phyloP scores from a whole-genome alignment of 768 basidiomycete species.

The Russula foetens region DNA sequence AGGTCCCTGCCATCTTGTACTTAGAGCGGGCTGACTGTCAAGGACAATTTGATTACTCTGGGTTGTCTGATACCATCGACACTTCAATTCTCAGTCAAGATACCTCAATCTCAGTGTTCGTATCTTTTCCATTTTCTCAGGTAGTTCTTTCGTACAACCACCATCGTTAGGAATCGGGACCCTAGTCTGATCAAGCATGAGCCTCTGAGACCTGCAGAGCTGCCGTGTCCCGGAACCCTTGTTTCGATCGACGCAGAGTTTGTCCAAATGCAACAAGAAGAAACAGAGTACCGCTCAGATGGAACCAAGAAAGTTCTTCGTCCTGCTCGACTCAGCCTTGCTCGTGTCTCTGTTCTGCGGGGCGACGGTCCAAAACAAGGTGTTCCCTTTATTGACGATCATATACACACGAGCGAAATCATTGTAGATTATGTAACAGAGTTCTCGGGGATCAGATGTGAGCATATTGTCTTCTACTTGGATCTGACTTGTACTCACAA shows the following conservation, averaged over 20 bases:
- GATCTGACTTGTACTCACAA: slow-evolving; percentile 5
- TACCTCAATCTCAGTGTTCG: slow-evolving; percentile 81
- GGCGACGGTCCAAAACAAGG: slow-evolving; percentile 77
- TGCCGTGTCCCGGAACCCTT: slow-evolving; percentile 78
- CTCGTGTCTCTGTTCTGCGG: slow-evolving; percentile 89
- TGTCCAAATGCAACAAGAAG: slow-evolving; percentile 97
- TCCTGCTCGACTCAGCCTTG: slow-evolving; percentile 85
- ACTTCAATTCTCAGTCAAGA: slow-evolving; percentile 72
- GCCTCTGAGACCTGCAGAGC: slow-evolving; percentile 58
- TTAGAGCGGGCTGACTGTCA: slow-evolving; percentile 65
- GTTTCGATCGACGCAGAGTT: slow-evolving; percentile 98
- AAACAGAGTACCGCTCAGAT: slow-evolving; percentile 90
- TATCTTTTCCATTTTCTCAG: background rate
- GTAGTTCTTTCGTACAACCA: background rate
- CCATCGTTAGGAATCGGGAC: slow-evolving; percentile 60
- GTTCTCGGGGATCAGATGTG: slow-evolving; percentile 92
- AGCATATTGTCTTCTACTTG: slow-evolving; percentile 23
- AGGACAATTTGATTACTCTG: slow-evolving; percentile 51
- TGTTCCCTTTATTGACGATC: slow-evolving; percentile 93
- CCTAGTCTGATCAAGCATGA: slow-evolving; percentile 68
- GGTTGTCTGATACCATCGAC: slow-evolving; percentile 60
- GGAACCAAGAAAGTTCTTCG: slow-evolving; percentile 89
- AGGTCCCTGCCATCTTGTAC: slow-evolving; percentile 89
- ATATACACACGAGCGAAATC: slow-evolving; percentile 92
- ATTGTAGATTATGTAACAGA: slow-evolving; percentile 97